Percentiles rank a stretch among this genome's conserved stretches.
Evolutionary conservation across 2,329 filamentous ascomycete species (phyloP).

Genomic region (Fusarium ramigenum): DNA sequence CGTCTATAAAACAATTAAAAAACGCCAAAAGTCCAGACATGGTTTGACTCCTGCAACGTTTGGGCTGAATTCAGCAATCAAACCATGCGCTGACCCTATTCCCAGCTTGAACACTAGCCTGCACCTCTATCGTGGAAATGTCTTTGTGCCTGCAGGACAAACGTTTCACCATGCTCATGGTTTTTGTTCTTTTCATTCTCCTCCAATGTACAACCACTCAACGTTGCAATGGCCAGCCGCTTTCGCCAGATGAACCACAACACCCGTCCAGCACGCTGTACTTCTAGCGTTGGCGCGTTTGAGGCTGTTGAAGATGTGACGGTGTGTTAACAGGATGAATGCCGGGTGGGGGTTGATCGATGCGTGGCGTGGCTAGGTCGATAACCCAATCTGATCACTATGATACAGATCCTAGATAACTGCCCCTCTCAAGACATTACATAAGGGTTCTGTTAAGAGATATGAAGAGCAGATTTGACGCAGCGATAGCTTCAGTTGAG

Average conservation of each 20-base stretch:
- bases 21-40: neutral
- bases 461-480: neutral
- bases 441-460: neutral
- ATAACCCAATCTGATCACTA: neutral
- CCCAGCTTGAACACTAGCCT: neutral
- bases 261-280: constrained; percentile 6
- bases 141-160: constrained; percentile 11
- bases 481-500: neutral
- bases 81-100: neutral
- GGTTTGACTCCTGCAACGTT: neutral
- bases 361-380: constrained; percentile 1
- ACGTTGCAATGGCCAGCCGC: neutral
- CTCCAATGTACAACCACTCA: constrained; percentile 6
- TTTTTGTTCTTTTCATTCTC: constrained; percentile 11
- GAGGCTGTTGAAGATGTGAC: constrained; percentile 29
- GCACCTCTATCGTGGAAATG: neutral
- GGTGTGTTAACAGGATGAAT: constrained; percentile 5
- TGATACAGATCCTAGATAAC: neutral
- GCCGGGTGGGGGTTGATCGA: constrained; percentile 16
- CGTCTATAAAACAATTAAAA: constrained; percentile 7
- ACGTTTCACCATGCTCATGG: constrained; percentile 29
- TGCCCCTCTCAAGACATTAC: constrained; percentile 3
- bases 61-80: neutral
- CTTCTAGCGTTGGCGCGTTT: constrained; percentile 28
- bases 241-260: neutral